Conservation (phyloP, 1,284 basidiomycete genomes). For the Ustilago trichophora region DNA sequence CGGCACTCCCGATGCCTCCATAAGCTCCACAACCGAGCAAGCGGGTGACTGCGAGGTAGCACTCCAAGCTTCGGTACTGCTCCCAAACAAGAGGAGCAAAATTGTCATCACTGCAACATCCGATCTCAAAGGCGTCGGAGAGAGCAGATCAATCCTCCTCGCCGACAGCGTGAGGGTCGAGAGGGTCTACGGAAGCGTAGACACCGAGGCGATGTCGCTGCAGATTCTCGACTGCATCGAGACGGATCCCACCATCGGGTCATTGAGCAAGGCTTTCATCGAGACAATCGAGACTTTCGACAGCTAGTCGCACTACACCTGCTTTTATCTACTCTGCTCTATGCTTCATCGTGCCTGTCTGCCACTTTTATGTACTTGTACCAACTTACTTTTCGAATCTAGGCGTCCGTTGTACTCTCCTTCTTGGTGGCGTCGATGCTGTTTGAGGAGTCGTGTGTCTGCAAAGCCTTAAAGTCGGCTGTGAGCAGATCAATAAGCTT, state of each 20-base stretch:
- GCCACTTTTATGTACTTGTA: slow-evolving; percentile 13
- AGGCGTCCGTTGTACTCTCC: no score
- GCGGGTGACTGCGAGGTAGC: slow-evolving; percentile 11
- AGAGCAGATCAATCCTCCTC: slow-evolving; percentile 37
- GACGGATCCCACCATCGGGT: slow-evolving; percentile 46
- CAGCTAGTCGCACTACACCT: slow-evolving; percentile 6
- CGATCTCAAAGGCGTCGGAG: slow-evolving; percentile 36
- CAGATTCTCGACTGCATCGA: slow-evolving; percentile 50
- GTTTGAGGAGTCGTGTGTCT: not conserved
- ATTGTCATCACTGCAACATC: slow-evolving; percentile 41
- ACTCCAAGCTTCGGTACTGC: slow-evolving; percentile 47
- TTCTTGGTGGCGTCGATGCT: not conserved
- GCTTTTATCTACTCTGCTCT: no score
- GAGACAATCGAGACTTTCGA: slow-evolving; percentile 52
- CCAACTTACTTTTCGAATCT: not conserved
- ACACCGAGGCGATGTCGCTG: slow-evolving; percentile 43
- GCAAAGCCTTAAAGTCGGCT: not conserved
- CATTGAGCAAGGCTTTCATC: slow-evolving; percentile 44
- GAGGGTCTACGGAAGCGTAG: slow-evolving; percentile 50
- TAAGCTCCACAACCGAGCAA: slow-evolving; percentile 8
- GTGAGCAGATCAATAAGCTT: not conserved
- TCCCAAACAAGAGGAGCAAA: slow-evolving; percentile 45
- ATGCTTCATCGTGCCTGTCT: no score
- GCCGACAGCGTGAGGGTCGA: slow-evolving; percentile 42
- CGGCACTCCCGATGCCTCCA: slow-evolving; percentile 20